Evolutionary conservation across 2,329 filamentous ascomycete species (phyloP), one percentile per base, ranked within the genome.

Genomic region (Pseudogymnoascus verrucosus): DNA sequence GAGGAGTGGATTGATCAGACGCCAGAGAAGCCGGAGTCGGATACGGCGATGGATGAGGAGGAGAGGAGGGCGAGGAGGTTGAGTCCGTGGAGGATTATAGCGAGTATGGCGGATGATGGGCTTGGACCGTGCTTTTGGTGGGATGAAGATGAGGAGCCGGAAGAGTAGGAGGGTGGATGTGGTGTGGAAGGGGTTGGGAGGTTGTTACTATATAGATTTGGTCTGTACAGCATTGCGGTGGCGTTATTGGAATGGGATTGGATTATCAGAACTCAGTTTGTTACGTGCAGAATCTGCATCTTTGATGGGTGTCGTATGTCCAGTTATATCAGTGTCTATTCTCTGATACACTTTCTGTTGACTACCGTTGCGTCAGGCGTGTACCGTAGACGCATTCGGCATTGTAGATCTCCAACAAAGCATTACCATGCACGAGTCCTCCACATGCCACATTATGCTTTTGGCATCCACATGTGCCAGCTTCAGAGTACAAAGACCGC

Each of bases 1-100:
- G 95, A 99, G 77, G 85, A 90, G 68, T 99, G 95, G 92, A 85
- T 91, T 65, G 93, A 98, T 74, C 89, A 96, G 75, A 87, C 89
- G 44, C 88, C 93, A 0, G 83, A 89, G 67, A 80, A 84, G 12
- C 57, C 57, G 36, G 57, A 60, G 57, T 36, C 31, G 16, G 36
- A 60, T 39, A 36, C 36, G 57, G 57, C 31, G 57, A 60, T 60
- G 57, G 57, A 60, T 60, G 57, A 60, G 57, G 83, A 83, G 40
- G 84, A 89, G 60, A 83, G 84, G 60, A 76, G 80, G 23, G 76
- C 78, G 3, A 77, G 77, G 36, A 79, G 81, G 69, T 82, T 81
- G 65, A 86, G 89, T 4, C 89, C 90, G 0, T 95, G 91, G 78
- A 82, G 81, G 66, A 83, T 93, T 67, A 84, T 79, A 65, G 86